These are phyloP conservation scores for Dalechampia spathulata DNA, from an alignment of 441 rosid genomes.

Conservation along the genomic window DNA sequence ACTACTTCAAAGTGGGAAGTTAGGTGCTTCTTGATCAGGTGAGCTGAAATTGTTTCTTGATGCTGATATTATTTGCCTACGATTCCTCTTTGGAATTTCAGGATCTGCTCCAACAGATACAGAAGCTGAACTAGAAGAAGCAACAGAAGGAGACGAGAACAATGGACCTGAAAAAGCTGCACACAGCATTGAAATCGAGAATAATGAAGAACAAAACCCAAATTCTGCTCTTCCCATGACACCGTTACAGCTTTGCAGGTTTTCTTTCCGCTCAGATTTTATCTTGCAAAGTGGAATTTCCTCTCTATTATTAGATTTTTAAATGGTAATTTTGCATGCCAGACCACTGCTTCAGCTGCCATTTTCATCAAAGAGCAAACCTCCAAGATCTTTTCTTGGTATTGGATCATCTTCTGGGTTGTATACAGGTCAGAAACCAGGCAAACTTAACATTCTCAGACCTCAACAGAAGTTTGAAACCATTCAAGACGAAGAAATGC, in stretches of 20 bases:
- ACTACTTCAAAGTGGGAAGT: too few species aligned
- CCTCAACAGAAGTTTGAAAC: constrained; percentile 36
- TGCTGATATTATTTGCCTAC: too few species aligned
- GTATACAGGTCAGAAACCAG: constrained; percentile 24
- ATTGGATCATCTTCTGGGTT: constrained; percentile 50
- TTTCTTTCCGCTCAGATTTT: constrained; percentile 2
- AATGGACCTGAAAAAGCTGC: constrained; percentile 27
- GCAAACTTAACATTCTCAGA: constrained; percentile 37
- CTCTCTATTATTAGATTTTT: constrained; percentile 3
- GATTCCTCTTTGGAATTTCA: constrained; percentile 31
- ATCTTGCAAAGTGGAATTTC: constrained; percentile 2
- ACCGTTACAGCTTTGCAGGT: constrained; percentile 67
- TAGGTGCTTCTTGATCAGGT: too few species aligned
- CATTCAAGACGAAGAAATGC: constrained; percentile 49
- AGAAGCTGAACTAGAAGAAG: constrained; percentile 53
- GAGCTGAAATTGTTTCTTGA: too few species aligned
- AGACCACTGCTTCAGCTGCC: constrained; percentile 64
- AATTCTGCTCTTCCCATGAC: constrained; percentile 55
- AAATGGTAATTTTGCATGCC: constrained; percentile 16
- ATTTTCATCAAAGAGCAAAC: constrained; percentile 55
- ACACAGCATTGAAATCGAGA: constrained; percentile 36
- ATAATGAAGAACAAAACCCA: constrained; percentile 51
- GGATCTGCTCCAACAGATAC: constrained; percentile 43
- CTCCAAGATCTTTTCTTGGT: constrained; percentile 57
- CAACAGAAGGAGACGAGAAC: constrained; percentile 47